Evolutionary conservation across 768 basidiomycete genomes (phyloP), one percentile per base, ranked within the genome.

Genomic region (Strobilomyces echinocephalus): DNA sequence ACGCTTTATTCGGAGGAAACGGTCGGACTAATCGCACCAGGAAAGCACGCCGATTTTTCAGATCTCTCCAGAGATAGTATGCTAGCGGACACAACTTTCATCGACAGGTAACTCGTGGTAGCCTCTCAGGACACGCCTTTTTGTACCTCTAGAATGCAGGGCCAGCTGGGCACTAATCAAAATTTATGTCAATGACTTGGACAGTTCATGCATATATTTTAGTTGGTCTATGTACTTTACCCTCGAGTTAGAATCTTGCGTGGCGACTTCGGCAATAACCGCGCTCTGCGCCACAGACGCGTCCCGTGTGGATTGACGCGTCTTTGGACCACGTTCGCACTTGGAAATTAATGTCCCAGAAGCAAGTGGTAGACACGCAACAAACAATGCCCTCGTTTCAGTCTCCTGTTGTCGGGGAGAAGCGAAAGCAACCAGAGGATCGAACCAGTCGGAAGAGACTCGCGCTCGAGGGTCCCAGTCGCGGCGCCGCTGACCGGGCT

Each of bases 41-140:
- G n/a, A n/a, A 92, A 16, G 93, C 92, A 64, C 76, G 79, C 30
- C 94, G n/a, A n/a, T n/a, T n/a, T n/a, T n/a, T 84, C 88, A n/a
- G 74, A 97, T 15, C 76, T 94, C 54, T 87, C 88, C 7, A 81
- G 81, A 55, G 85, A 97, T 66, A 86, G 95, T 58, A 87, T 95
- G 85, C 71, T 71, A 14, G 66, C 68, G 2, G 60, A 74, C 43
- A 73, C 82, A 43, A 95, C 92, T 26, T 82, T 86, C 49, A 81
- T 97, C 8, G 92, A 93, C 61, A 94, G 93, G 15, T 60, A 69
- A 51, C 62, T 74, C 9, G 75, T 73, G 20, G n/a, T n/a, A n/a
- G n/a, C n/a, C n/a, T n/a, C n/a, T n/a, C n/a, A n/a, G n/a, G n/a
- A n/a, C 82, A 72, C 57, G 83, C 80, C 3, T 39, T 33, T 28